These are phyloP conservation scores for Ustilaginoidea virens DNA, from an alignment of 2,329 filamentous ascomycete species.

Conservation along the genomic window DNA sequence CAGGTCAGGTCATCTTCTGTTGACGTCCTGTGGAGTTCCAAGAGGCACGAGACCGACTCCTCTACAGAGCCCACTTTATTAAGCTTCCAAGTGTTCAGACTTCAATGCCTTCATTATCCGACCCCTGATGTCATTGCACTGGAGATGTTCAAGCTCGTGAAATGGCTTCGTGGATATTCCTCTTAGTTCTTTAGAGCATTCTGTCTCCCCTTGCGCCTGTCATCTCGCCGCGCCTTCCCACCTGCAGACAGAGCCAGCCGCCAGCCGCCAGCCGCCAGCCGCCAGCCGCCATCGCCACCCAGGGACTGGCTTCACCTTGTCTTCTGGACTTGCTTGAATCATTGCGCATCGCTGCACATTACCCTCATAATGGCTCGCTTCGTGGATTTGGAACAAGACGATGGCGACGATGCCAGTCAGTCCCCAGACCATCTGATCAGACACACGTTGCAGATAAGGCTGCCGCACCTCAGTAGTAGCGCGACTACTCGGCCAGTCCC, in stretches of 20 bases:
- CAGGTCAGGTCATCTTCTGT: no score
- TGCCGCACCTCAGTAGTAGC: conserved; percentile 2
- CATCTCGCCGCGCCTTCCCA: neutral
- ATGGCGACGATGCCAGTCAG: conserved; percentile 3
- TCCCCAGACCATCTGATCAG: conserved; percentile 4
- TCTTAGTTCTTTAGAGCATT: no score
- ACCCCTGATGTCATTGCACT: neutral
- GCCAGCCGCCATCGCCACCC: neutral
- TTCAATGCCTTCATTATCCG: neutral
- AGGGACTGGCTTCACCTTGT: no score
- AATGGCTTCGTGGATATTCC: conserved; percentile 4
- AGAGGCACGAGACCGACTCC: conserved; percentile 4
- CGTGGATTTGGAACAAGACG: conserved; percentile 9
- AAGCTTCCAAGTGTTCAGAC: no score
- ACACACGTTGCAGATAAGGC: conserved; percentile 2
- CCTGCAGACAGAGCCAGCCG: conserved; percentile 1
- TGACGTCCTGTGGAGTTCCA: conserved; percentile 3
- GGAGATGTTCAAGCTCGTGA: neutral
- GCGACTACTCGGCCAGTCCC: neutral
- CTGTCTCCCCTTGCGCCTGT: no score
- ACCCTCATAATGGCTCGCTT: conserved; percentile 10
- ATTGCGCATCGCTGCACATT: neutral
- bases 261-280: neutral
- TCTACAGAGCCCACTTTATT: neutral
- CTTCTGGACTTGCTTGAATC: neutral